Conservation (phyloP, 768 basidiomycete species). For the Cyclocybe cylindracea region DNA sequence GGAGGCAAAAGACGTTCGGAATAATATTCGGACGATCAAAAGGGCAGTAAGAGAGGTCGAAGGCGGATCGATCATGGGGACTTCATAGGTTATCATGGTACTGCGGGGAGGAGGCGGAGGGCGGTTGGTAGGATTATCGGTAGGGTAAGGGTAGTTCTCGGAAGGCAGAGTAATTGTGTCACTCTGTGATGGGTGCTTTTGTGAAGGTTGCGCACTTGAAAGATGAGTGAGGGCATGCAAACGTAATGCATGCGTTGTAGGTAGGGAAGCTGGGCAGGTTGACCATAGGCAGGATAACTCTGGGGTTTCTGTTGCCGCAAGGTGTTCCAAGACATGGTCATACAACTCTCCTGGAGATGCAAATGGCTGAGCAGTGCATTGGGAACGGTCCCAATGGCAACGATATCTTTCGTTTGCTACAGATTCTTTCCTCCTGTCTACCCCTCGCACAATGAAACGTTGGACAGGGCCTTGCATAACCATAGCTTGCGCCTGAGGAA, state of each 20-base stretch:
- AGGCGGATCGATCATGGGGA: slow-evolving; percentile 64
- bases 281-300: slow-evolving; percentile 72
- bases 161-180: slow-evolving; percentile 72
- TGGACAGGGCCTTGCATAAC: slow-evolving; percentile 72
- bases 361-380: slow-evolving; percentile 51
- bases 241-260: slow-evolving; percentile 54
- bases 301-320: slow-evolving; percentile 43
- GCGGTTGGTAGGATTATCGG: slow-evolving; percentile 63
- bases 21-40: slow-evolving; percentile 81
- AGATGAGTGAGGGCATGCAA: slow-evolving; percentile 80
- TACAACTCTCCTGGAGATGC: slow-evolving; percentile 64
- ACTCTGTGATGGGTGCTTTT: slow-evolving; percentile 69
- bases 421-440: slow-evolving; percentile 66
- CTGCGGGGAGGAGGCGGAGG: slow-evolving; percentile 72
- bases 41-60: slow-evolving; percentile 78
- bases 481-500: slow-evolving; percentile 86
- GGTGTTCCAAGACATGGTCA: slow-evolving; percentile 66
- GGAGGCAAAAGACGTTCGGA: slow-evolving; percentile 76
- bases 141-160: slow-evolving; percentile 54
- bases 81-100: slow-evolving; percentile 57
- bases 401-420: slow-evolving; percentile 63
- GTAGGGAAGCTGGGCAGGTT: slow-evolving; percentile 51
- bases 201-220: slow-evolving; percentile 53
- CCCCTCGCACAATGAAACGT: slow-evolving; percentile 87
- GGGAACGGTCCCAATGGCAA: slow-evolving; percentile 75